Evolutionary conservation across 805 yeast genomes (phyloP).

Genomic region (Yarrowia sp.): DNA sequence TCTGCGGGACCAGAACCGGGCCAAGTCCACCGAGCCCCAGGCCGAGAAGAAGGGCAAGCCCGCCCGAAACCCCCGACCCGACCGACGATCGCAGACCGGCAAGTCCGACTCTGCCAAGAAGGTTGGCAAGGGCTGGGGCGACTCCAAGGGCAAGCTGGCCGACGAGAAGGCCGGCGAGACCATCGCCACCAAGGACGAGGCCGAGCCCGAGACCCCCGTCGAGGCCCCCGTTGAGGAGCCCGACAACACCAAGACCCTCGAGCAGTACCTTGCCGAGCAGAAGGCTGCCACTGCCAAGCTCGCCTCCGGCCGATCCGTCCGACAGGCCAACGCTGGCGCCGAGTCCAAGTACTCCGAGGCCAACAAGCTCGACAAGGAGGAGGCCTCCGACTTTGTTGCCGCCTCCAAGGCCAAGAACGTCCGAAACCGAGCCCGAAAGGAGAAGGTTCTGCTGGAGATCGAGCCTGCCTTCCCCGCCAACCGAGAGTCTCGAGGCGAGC

Average conservation of each 20-base stretch:
- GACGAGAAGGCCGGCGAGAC: constrained; percentile 54
- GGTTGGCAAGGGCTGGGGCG: constrained; percentile 86
- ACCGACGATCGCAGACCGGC: constrained; percentile 84
- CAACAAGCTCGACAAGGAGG: constrained; percentile 63
- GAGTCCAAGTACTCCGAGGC: constrained; percentile 47
- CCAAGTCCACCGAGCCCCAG: constrained; percentile 36
- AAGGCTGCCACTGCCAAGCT: constrained; percentile 31
- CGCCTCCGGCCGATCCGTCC: constrained; percentile 35
- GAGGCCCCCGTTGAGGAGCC: constrained; percentile 47
- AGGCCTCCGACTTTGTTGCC: constrained; percentile 53
- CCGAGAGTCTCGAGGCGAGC: constrained; percentile 31
- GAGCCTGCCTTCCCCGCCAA: constrained; percentile 63
- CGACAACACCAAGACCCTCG: constrained; percentile 66
- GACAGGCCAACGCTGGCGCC: constrained; percentile 59
- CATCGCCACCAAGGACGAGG: constrained; percentile 40
- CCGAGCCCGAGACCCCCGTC: constrained; percentile 41
- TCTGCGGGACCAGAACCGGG: constrained; percentile 60
- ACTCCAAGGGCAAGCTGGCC: constrained; percentile 65
- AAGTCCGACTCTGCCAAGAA: constrained; percentile 84
- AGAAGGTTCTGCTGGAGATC: constrained; percentile 73
- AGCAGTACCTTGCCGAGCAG: constrained; percentile 76
- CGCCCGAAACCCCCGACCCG: constrained; percentile 47
- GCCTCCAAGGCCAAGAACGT: constrained; percentile 64
- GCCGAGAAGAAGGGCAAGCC: constrained; percentile 56
- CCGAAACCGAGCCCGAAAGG: constrained; percentile 74